Base-by-base conservation (phyloP, 192 early-diverging fungal species). In the Backusella parvicylindrica region DNA sequence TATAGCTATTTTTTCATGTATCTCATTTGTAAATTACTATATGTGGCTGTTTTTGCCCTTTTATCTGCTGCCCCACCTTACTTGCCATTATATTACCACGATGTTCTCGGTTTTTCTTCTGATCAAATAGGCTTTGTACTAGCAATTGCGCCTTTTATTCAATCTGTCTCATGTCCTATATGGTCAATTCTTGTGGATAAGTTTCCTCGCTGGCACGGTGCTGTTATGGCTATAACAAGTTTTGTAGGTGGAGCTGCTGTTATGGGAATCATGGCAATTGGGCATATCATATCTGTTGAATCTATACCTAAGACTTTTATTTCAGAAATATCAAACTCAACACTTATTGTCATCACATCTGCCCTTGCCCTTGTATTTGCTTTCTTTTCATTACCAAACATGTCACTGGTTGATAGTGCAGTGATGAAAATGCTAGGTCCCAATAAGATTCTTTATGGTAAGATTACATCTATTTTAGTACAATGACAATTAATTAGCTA, bases 371-470 rank as follows among this genome's bases (percentile, higher is more conserved):
- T 74, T 35, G 26, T 38, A 32, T 83, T 77, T 75, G 82, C 82
- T 16, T 83, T 83, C 53, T 83, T 80, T 47, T 41, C 71, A 32
- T 37, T 72, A 26, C 79, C 82, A 31, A 72, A 80, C 28, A 71
- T 70, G 36, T 71, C 82, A 21, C 71, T 83, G 30, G 75, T 83
- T n/a, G 82, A 83, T 65, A 80, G 78, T 72, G 82, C 79, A 11
- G 79, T 80, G 32, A 33, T 83, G 40, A 83, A 83, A 21, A 83
- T 80, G 49, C 41, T 83, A 28, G 83, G 77, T 6, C 70, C 75
- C 18, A 72, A 84, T 32, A 84, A 79, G 47, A 64, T 82, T 13
- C 63, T 84, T 30, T 84, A 84, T 79, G 83, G 83, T 84, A 75
- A 75, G 30, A 12, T 23, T 66, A n/a, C 15, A n/a, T 69, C 15